These are phyloP conservation scores for Volvariella volvacea DNA, from an alignment of 1,284 basidiomycete species.

Conservation along the genomic window DNA sequence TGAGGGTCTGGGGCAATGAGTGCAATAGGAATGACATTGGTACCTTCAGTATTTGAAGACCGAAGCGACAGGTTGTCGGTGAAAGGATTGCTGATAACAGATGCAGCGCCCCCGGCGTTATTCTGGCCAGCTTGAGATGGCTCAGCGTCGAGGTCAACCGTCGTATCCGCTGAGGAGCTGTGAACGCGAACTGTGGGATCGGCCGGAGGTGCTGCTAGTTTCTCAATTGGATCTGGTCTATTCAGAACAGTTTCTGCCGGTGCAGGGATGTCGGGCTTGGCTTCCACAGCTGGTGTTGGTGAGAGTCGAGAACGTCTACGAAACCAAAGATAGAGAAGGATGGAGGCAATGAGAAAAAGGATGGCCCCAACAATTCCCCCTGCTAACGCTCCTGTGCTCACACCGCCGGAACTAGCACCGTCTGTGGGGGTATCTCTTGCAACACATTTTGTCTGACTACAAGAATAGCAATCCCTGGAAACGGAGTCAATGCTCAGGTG, in stretches of 20 bases:
- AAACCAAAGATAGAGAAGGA: conserved; percentile 55
- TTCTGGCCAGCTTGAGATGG: conserved; percentile 32
- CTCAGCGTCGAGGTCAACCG: conserved; percentile 45
- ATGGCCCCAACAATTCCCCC: conserved; percentile 63
- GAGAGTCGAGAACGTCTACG: conserved; percentile 35
- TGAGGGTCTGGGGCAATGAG: conserved; percentile 58
- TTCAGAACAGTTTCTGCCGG: conserved; percentile 70
- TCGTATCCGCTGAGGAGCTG: conserved; percentile 35
- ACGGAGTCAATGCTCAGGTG: conserved; percentile 11
- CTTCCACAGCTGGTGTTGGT: conserved; percentile 25
- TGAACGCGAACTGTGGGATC: conserved; percentile 42
- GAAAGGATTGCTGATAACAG: conserved; percentile 59
- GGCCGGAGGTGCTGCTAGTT: conserved; percentile 29
- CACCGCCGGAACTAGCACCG: conserved; percentile 26
- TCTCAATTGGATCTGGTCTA: conserved; percentile 71
- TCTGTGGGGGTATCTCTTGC: conserved; percentile 15
- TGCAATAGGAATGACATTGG: conserved; percentile 81
- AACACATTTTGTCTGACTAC: conserved; percentile 45
- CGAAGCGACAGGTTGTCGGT: conserved; percentile 70
- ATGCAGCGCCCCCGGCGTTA: conserved; percentile 24
- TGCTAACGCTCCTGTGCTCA: conserved; percentile 66
- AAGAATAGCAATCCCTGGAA: conserved; percentile 50
- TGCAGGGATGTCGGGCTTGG: conserved; percentile 60
- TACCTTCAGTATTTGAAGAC: conserved; percentile 66
- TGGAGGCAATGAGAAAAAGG: conserved; percentile 45